Evolutionary conservation across 192 early-diverging fungal genomes (phyloP), one percentile per base, ranked within the genome.

Genomic region (Umbelopsis vinacea): DNA sequence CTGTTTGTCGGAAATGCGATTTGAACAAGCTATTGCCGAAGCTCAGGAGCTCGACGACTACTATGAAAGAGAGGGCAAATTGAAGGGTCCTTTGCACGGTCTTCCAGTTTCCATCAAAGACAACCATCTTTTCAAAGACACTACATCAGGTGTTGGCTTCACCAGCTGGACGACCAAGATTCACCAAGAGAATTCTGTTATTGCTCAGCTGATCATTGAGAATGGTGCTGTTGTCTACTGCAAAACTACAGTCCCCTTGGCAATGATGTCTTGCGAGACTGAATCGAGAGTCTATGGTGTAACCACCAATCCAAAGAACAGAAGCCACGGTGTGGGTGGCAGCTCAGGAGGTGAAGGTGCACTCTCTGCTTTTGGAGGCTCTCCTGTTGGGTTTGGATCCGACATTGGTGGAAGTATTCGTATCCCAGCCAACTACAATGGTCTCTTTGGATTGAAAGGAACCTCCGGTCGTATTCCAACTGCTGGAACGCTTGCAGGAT

Each of bases 341-440:
- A 68, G 67, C 45, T 37, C 29, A 23, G 67, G 67, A 24, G 67
- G 67, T 14, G 67, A 68, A 46, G 67, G 67, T 1, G 67, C 67
- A 12, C 26, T 68, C 10, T 22, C 46, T 15, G 67, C 45, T 17
- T 68, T 68, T 48, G 40, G 46, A 4, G 67, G 67, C n/a, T 47
- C 45, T 46, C 67, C 67, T 46, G 46, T 68, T 23, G 67, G 67
- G 4, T 33, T 68, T 21, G 67, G 67, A 17, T 46, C 67, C 14
- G 67, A 68, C 17, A 48, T 46, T 47, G 67, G 67, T 6, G 67
- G 67, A 23, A 68, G 67, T 23, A 68, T 68, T 8, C 38, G 67
- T 22, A 68, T 48, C 5, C 67, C 67, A 68, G 4, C 67, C 9
- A 48, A 46, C 22, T 68, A 48, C 17, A 48, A 47, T 46, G 67